phyloP scores from a whole-genome alignment of 768 basidiomycete genomes.

The Russula griseocarnosa region DNA sequence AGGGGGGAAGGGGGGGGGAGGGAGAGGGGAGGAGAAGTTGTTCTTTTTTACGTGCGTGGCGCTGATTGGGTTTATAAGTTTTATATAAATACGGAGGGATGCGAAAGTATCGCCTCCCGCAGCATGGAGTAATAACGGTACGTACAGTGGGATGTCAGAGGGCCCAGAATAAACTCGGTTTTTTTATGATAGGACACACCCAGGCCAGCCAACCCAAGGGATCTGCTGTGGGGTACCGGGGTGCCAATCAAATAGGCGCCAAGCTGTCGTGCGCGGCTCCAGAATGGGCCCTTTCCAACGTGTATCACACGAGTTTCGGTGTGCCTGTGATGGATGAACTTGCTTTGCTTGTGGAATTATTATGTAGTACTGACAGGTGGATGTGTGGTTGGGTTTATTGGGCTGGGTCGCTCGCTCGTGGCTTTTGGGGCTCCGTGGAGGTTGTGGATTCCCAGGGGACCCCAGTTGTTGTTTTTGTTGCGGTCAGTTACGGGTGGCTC shows the following conservation, averaged over 20 bases:
- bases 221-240: not conserved
- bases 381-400: too few species aligned
- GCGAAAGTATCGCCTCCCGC: conserved; percentile 8
- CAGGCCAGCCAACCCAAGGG: too few species aligned
- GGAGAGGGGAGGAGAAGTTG: too few species aligned
- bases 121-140: not conserved
- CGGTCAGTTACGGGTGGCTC: too few species aligned
- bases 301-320: conserved; percentile 22
- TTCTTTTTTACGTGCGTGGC: not conserved
- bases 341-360: not conserved
- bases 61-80: not conserved
- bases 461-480: too few species aligned
- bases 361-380: too few species aligned
- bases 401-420: too few species aligned
- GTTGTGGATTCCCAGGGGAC: too few species aligned
- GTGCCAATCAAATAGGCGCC: not conserved
- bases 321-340: not conserved
- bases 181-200: not conserved
- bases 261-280: not conserved
- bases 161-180: not conserved
- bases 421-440: too few species aligned
- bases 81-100: conserved; percentile 11
- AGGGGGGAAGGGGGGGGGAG: too few species aligned
- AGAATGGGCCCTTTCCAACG: conserved; percentile 17
- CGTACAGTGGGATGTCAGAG: conserved; percentile 3